Percentiles rank a stretch among this genome's conserved stretches.
phyloP scores from a whole-genome alignment of 1,284 basidiomycete genomes.

The Trametes hirsuta region DNA sequence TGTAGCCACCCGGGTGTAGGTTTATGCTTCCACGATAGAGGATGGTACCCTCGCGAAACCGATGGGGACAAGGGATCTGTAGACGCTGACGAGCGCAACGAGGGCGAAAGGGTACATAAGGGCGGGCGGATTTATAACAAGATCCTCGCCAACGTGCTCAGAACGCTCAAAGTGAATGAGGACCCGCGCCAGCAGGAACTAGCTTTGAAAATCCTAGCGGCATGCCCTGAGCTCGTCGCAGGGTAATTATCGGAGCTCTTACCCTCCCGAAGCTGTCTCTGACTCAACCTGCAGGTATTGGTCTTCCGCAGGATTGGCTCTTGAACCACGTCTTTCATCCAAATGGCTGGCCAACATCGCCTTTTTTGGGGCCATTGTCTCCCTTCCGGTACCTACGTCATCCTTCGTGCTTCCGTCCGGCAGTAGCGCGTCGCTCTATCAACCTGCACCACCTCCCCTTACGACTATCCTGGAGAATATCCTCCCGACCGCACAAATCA shows the following conservation, averaged over 20 bases:
- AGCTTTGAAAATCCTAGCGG: constrained; percentile 73
- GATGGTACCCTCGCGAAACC: constrained; percentile 84
- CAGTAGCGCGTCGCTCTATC: constrained; percentile 44
- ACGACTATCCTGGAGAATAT: constrained; percentile 73
- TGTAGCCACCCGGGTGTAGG: constrained; percentile 84
- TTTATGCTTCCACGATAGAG: constrained; percentile 86
- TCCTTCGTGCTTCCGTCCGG: constrained; percentile 60
- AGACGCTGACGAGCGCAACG: constrained; percentile 36
- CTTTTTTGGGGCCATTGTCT: constrained; percentile 78
- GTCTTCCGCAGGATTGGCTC: constrained; percentile 70
- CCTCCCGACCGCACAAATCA: constrained; percentile 72
- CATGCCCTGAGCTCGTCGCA: constrained; percentile 87
- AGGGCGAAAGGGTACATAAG: constrained; percentile 40
- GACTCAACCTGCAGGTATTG: constrained; percentile 62
- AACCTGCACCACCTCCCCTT: constrained; percentile 75
- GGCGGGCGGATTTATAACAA: constrained; percentile 77
- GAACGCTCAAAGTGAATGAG: constrained; percentile 78
- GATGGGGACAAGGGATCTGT: constrained; percentile 32
- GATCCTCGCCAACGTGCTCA: constrained; percentile 78
- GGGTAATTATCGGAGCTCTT: constrained; percentile 48
- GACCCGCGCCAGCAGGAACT: constrained; percentile 88
- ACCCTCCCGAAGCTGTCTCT: not conserved
- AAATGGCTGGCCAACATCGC: constrained; percentile 90
- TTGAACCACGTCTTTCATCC: constrained; percentile 87
- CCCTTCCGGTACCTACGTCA: constrained; percentile 68